Conservation (phyloP, 768 basidiomycete species). For the Amanita rimosa region DNA sequence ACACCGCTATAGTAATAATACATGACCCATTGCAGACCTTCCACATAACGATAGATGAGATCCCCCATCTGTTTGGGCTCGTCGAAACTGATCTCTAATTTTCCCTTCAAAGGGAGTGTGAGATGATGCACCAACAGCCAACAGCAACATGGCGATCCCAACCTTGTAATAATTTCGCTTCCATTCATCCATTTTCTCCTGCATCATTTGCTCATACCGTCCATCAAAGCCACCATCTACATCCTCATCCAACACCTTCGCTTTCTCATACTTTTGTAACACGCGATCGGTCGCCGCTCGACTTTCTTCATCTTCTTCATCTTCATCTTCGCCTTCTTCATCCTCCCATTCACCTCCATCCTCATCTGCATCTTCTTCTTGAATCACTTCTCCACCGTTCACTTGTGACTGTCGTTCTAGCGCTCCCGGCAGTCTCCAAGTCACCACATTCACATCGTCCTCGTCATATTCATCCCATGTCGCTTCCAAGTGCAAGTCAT, state of each 20-base stretch:
- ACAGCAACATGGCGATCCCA: slow-evolving; percentile 6
- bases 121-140: not conserved
- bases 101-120: slow-evolving; percentile 41
- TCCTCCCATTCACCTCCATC: slow-evolving; percentile 34
- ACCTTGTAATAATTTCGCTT: slow-evolving; percentile 87
- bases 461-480: slow-evolving; percentile 95
- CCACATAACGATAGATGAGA: slow-evolving; percentile 73
- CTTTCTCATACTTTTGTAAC: slow-evolving; percentile 79
- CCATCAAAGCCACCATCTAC: slow-evolving; percentile 71
- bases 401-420: slow-evolving; percentile 19
- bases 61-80: slow-evolving; percentile 55
- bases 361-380: slow-evolving; percentile 25
- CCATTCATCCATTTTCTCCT: slow-evolving; percentile 89
- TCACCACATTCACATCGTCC: slow-evolving; percentile 66
- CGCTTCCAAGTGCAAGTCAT: slow-evolving; percentile 65
- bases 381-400: slow-evolving; percentile 40
- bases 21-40: slow-evolving; percentile 98
- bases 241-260: slow-evolving; percentile 62
- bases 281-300: slow-evolving; percentile 69
- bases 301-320: slow-evolving; percentile 63
- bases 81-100: slow-evolving; percentile 74
- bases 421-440: slow-evolving; percentile 47
- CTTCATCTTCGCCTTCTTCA: slow-evolving; percentile 1
- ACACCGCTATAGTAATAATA: slow-evolving; percentile 98
- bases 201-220: slow-evolving; percentile 57